Base-by-base conservation (phyloP, 768 basidiomycete species). In the Amanita polypyramis region DNA sequence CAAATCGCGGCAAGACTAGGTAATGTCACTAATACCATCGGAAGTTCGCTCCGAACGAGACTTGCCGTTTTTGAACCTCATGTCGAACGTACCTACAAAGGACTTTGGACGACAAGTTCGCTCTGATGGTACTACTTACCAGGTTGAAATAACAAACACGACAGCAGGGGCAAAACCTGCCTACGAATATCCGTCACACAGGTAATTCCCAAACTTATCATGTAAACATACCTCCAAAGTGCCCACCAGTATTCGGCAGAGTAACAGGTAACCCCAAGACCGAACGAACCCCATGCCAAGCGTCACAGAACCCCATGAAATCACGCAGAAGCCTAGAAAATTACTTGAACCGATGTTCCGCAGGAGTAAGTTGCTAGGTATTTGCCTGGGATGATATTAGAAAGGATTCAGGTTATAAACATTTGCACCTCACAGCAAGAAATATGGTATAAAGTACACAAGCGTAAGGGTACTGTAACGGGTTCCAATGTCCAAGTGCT, bases 131-230 rank as follows among this genome's bases (percentile, higher is more conserved):
- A 7, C 7, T 10, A 23, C 6, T 36, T 46, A 73, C 75, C 75
- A 76, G 7, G 72, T 72, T 27, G 70, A 68, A 50, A 76, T 71
- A 20, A 75, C 65, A 53, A 68, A 75, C 20, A 74, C 65, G 52
- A 75, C 53, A 5, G 70, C 70, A 36, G 75, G 73, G 51, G 74
- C 73, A 57, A 74, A 75, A 25, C 72, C 73, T 8, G 72, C 71
- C 73, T 76, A 48, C 12, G 19, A 47, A 21, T 40, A n/a, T 34
- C 49, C 45, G 39, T 32, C n/a, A 19, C 19, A 41, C 23, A 40
- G 21, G 45, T 20, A 43, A 36, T 3, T 15, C 23, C 5, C 9
- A 30, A 41, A 39, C 27, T 14, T 39, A 39, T 43, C 25, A 41
- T 40, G 40, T 27, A 14, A 14, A 23, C 58, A 3, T 20, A 72